These are phyloP conservation scores for Leccinum fibrillosum DNA, from an alignment of 768 basidiomycete species.

Conservation along the genomic window DNA sequence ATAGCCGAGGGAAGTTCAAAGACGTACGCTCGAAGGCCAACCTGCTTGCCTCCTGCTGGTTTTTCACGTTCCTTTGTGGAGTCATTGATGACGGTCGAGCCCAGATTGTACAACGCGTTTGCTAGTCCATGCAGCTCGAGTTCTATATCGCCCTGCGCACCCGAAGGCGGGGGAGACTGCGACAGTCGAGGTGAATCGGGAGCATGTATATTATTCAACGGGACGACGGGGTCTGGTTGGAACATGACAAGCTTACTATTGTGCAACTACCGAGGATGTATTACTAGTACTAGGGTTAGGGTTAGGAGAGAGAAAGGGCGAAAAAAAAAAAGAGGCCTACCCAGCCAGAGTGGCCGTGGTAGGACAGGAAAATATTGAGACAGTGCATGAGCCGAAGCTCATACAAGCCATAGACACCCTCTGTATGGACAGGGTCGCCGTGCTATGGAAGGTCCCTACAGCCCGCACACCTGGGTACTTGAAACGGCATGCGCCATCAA, in stretches of 20 bases:
- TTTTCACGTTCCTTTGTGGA: slow-evolving; percentile 78
- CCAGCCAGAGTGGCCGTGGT: slow-evolving; percentile 50
- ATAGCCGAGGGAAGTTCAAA: neutral
- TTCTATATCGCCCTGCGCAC: slow-evolving; percentile 71
- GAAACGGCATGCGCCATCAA: slow-evolving; percentile 62
- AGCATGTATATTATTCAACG: slow-evolving; percentile 14
- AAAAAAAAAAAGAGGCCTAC: slow-evolving; percentile 26
- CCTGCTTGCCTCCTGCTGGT: slow-evolving; percentile 67
- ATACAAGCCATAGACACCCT: slow-evolving; percentile 45
- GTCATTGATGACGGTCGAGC: slow-evolving; percentile 81
- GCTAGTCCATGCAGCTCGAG: slow-evolving; percentile 73
- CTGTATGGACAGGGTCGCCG: slow-evolving; percentile 54
- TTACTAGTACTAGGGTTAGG: slow-evolving; percentile 29
- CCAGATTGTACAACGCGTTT: slow-evolving; percentile 75
- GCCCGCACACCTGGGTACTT: slow-evolving; percentile 54
- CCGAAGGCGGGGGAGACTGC: slow-evolving; percentile 67
- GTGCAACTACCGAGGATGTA: too few species aligned
- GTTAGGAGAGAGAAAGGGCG: slow-evolving; percentile 16
- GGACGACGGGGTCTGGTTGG: neutral
- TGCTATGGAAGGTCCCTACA: slow-evolving; percentile 47
- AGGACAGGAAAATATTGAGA: slow-evolving; percentile 79
- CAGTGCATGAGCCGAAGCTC: slow-evolving; percentile 72
- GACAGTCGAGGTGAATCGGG: slow-evolving; percentile 63
- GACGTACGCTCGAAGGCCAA: slow-evolving; percentile 70
- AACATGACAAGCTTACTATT: slow-evolving; percentile 5